Base-by-base conservation (phyloP, 2,329 filamentous ascomycete genomes). In the Curvularia sp. region DNA sequence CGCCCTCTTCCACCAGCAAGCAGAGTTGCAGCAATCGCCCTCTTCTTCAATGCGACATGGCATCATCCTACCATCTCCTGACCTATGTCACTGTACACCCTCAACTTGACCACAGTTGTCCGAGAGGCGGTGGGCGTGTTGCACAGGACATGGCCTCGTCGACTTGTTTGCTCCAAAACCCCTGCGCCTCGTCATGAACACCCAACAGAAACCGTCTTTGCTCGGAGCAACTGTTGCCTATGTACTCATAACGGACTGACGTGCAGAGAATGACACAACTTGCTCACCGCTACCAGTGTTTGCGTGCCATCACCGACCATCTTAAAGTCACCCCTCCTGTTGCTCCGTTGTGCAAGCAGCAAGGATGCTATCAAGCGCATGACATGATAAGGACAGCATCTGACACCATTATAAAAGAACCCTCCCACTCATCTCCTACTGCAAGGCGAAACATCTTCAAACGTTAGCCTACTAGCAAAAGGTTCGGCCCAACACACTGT, bases 281-380 rank as follows among this genome's bases (percentile, higher is more conserved):
- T 52, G 28, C 53, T 55, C 52, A 59, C 59, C 46, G 59, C 59
- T 41, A 59, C 50, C 28, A 18, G n/a, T 49, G 61, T 61, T 64
- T 64, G 61, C 59, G 34, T 59, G 45, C 48, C 50, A 59, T 52
- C 19, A 30, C 25, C 19, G 27, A 28, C n/a, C n/a, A 10, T 18
- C 8, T 28, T 34, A 7, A 34, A 45, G 46, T 43, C 30, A 36
- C 25, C 28, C 12, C 19, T 19, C 30, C 32, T 8, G 19, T 39
- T 10, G 21, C 34, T 25, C 43, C 4, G 49, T 61, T 13, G 59
- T 48, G 48, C 43, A 59, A 55, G 43, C 42, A 52, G 38, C n/a
- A 53, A 51, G 27, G 36, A 41, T 55, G 21, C 25, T 25, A 46
- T 38, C 42, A 34, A 48, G 21, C 21, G 27, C 48, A 34, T 42